These are phyloP conservation scores for Saturnispora gosingensis DNA, from an alignment of 805 yeast genomes.

Conservation along the genomic window DNA sequence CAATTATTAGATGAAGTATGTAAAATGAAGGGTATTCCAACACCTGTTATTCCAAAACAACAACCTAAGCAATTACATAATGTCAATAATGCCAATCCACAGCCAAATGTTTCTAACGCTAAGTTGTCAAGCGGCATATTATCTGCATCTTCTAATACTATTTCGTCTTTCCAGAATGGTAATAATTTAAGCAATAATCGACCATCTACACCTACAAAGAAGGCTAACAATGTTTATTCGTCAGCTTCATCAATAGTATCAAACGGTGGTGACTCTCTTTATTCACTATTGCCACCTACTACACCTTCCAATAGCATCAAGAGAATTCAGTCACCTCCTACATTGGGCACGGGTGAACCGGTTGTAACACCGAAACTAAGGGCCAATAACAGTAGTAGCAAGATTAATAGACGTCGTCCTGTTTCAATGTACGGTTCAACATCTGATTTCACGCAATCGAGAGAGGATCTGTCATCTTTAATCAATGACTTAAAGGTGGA, in stretches of 20 bases:
- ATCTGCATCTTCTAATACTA: not conserved
- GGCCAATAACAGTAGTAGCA: not conserved
- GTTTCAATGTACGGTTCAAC: slow-evolving; percentile 9
- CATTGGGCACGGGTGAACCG: not conserved
- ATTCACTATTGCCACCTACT: not conserved
- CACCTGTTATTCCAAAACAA: slow-evolving; percentile 20
- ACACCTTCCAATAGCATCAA: not conserved
- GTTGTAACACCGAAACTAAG: not conserved
- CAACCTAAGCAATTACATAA: not conserved
- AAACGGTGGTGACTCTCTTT: slow-evolving; percentile 1
- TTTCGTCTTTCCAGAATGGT: not conserved
- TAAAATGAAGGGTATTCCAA: slow-evolving; percentile 42
- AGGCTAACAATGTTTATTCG: not conserved
- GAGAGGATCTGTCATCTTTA: slow-evolving; percentile 9
- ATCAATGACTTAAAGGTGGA: slow-evolving; percentile 19
- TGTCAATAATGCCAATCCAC: not conserved
- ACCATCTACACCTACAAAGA: not conserved
- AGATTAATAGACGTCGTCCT: slow-evolving; percentile 4
- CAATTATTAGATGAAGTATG: slow-evolving; percentile 64
- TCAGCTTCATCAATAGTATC: slow-evolving; percentile 4
- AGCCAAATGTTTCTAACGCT: not conserved
- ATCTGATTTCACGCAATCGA: not conserved
- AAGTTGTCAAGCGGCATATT: not conserved
- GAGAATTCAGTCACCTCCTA: not conserved
- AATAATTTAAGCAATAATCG: not conserved